Evolutionary conservation across 2,329 filamentous ascomycete genomes (phyloP).

Genomic region (Nannizziopsis arthrosporioides): DNA sequence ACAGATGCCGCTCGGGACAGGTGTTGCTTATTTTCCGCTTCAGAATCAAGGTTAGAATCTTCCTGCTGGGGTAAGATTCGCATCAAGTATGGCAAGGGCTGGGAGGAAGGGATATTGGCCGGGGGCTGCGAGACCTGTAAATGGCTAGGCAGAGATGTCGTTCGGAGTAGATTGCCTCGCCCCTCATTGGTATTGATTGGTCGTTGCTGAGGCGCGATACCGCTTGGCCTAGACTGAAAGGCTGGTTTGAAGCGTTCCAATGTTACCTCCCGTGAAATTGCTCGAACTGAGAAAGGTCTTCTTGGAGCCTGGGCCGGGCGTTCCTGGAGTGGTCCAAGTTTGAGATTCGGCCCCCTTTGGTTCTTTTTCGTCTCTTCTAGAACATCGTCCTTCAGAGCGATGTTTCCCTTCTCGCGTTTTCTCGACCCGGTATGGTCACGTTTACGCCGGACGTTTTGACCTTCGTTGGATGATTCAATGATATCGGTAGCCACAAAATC

Average conservation of each 20-base stretch:
- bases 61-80: slow-evolving; percentile 10
- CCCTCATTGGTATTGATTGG: slow-evolving; percentile 28
- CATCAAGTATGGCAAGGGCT: slow-evolving; percentile 18
- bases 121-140: slow-evolving; percentile 36
- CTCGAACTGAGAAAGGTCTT: not conserved
- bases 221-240: slow-evolving; percentile 27
- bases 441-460: not conserved
- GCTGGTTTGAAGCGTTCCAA: slow-evolving; percentile 2
- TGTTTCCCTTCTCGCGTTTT: not conserved
- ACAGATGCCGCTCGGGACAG: slow-evolving; percentile 40
- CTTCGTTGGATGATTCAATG: slow-evolving; percentile 40
- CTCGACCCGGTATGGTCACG: not conserved
- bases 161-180: slow-evolving; percentile 55
- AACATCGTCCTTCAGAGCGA: no score
- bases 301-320: not conserved
- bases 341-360: not conserved
- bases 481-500: slow-evolving; percentile 36
- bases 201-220: slow-evolving; percentile 10
- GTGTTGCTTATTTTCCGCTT: slow-evolving; percentile 21
- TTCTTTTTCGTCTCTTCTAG: not conserved
- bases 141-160: slow-evolving; percentile 61
- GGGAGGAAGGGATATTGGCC: slow-evolving; percentile 14
- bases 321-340: not conserved
- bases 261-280: slow-evolving; percentile 1
- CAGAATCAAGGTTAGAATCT: slow-evolving; percentile 31